Percentiles rank a stretch among this genome's conserved stretches.
phyloP scores from a whole-genome alignment of 2,329 filamentous ascomycete genomes.

The Penicillium freii region DNA sequence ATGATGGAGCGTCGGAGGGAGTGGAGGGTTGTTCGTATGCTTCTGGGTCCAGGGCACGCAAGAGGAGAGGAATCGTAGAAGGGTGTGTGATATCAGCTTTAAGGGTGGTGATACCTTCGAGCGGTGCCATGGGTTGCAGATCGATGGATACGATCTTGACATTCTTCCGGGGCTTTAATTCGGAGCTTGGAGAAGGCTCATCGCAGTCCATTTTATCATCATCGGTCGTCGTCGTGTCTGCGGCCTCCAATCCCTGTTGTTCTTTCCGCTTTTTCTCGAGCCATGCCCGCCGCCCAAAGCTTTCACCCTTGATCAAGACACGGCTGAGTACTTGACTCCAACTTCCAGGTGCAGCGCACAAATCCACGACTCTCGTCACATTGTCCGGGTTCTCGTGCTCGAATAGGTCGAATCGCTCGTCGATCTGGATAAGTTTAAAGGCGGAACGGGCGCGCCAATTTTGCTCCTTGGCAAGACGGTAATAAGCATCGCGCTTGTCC shows the following conservation, averaged over 20 bases:
- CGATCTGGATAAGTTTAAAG: conserved; percentile 94
- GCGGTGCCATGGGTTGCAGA: conserved; percentile 88
- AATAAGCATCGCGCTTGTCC: conserved; percentile 97
- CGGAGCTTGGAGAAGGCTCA: conserved; percentile 29
- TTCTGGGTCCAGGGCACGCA: conserved; percentile 77
- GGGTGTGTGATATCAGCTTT: conserved; percentile 97
- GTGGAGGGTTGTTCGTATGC: conserved; percentile 49
- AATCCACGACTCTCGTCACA: conserved; percentile 88
- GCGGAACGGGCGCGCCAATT: conserved; percentile 95
- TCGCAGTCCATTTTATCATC: conserved; percentile 25
- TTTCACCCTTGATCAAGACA: conserved; percentile 89
- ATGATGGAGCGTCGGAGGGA: conserved; percentile 24
- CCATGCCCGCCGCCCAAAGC: conserved; percentile 82
- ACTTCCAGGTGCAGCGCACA: conserved; percentile 92
- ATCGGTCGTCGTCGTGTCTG: conserved; percentile 13
- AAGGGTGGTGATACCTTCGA: conserved; percentile 87
- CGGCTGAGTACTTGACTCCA: conserved; percentile 97
- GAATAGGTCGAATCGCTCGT: conserved; percentile 95
- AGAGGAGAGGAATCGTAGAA: conserved; percentile 83
- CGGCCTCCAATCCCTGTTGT: conserved; percentile 27
- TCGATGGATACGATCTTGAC: conserved; percentile 97
- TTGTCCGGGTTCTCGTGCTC: conserved; percentile 57
- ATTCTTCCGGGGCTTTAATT: conserved; percentile 58
- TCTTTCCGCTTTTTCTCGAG: conserved; percentile 74
- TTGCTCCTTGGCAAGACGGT: conserved; percentile 95